Base-by-base conservation (phyloP, 1,284 basidiomycete species). In the Tylopilus sp. region DNA sequence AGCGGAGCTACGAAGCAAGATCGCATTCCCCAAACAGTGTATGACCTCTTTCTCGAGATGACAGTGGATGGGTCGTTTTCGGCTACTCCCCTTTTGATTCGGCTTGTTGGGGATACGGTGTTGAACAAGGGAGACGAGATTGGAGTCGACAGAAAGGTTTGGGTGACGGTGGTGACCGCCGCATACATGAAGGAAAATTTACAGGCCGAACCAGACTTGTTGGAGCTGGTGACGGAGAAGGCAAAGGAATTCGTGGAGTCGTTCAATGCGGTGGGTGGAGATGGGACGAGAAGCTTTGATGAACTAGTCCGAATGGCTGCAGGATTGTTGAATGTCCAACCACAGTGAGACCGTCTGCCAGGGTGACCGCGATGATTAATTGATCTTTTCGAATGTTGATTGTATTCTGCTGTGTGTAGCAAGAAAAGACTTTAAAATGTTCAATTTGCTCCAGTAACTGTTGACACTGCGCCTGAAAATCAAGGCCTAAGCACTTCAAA, bases 1-100 rank as follows among this genome's bases (percentile, higher is more conserved):
- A 38, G 24, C 29, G 7, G 26, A 12, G 18, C 22, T 51, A 41
- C 12, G 38, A 29, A n/a, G 13, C 62, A 55, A 6, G 62, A 57
- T 6, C 65, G 67, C 1, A 57, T 74, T n/a, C 26, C 67, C 6
- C 65, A 68, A 29, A 69, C 77, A 19, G 78, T 83, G 6, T 68
- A 81, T 24, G 63, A 76, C 6, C 72, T 88, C 26, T 69, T 84
- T 22, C 68, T 65, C 16, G 61, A 84, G 22, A 85, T 87, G 77
- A 61, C 65, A 2, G 79, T 80, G 32, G 83, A 88, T 56, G 88
- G 88, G 1, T 86, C 85, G 0, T 89, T 86, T 70, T 47, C 69
- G 10, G 65, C 52, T 1, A 63, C 72, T 16, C 69, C 74, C 15
- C 63, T 69, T 2, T 74, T 86, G 8, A 64, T 67, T 2, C 57